These are phyloP conservation scores for Marsdenia floribunda DNA, from an alignment of 257 asterid species.

Conservation along the genomic window DNA sequence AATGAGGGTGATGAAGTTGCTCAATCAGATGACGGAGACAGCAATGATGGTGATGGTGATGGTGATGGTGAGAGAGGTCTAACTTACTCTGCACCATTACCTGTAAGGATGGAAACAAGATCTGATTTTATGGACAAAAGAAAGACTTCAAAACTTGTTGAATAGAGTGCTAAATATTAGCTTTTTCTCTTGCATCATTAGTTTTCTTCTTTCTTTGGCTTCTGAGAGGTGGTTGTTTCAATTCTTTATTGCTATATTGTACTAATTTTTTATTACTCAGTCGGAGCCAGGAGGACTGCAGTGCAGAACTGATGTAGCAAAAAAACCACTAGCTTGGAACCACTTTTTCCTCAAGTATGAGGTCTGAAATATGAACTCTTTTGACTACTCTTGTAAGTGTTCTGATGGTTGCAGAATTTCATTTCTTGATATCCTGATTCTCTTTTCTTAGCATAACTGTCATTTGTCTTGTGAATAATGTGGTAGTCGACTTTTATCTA, in stretches of 20 bases:
- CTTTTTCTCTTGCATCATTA: not conserved
- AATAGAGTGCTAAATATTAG: not conserved
- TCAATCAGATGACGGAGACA: constrained; percentile 31
- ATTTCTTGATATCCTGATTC: not conserved
- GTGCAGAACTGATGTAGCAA: constrained; percentile 1
- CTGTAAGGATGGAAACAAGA: constrained; percentile 50
- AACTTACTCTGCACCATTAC: constrained; percentile 44
- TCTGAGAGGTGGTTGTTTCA: not conserved
- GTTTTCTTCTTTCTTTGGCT: not conserved
- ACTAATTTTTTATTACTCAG: not conserved
- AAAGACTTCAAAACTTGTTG: constrained; percentile 23
- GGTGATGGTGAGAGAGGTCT: constrained; percentile 33
- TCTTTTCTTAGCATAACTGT: not conserved
- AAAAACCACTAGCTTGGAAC: constrained; percentile 1
- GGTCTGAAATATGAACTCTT: not conserved
- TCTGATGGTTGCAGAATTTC: not conserved
- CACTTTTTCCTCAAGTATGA: not conserved
- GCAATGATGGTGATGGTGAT: constrained; percentile 43
- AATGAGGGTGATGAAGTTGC: constrained; percentile 35
- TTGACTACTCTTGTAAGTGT: not conserved
- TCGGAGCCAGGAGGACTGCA: constrained; percentile 3
- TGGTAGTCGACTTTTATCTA: too few species aligned
- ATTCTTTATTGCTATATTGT: not conserved
- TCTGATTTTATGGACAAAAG: constrained; percentile 26
- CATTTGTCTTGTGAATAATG: not conserved